phyloP scores from a whole-genome alignment of 768 basidiomycete genomes.

The Pisolithus microcarpus region DNA sequence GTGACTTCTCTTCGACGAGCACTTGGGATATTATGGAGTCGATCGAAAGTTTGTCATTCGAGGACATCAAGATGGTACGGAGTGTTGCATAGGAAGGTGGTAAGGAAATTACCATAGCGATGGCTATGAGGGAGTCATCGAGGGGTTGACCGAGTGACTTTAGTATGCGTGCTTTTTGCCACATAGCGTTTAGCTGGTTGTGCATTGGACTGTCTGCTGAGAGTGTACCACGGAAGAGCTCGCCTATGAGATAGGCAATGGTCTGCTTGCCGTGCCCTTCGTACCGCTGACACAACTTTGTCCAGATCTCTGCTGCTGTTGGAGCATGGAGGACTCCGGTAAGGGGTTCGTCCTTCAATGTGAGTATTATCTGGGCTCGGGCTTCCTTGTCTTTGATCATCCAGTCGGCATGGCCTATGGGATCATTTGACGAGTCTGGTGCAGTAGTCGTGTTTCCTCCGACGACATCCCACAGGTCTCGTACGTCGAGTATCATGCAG shows the following conservation, averaged over 20 bases:
- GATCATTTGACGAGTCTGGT: not conserved
- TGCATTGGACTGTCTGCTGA: not conserved
- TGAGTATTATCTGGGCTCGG: slow-evolving; percentile 12
- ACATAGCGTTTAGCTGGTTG: not conserved
- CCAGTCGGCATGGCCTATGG: not conserved
- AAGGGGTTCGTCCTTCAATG: slow-evolving; percentile 16
- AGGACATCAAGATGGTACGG: not conserved
- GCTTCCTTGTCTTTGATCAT: slow-evolving; percentile 9
- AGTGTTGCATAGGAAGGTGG: not conserved
- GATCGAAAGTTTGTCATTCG: not conserved
- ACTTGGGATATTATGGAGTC: not conserved
- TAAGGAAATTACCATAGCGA: not conserved
- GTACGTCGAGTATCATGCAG: not conserved
- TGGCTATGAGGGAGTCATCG: not conserved
- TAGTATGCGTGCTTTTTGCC: not conserved
- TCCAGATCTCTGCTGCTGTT: not conserved
- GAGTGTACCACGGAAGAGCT: not conserved
- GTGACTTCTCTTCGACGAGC: not conserved
- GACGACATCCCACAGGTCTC: not conserved
- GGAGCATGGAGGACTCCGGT: slow-evolving; percentile 5
- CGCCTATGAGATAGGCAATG: not conserved
- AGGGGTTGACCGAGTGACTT: not conserved
- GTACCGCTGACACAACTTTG: too few relatives aligned
- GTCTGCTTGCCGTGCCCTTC: slow-evolving; percentile 26
- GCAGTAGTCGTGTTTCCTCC: not conserved